Base-by-base conservation (phyloP, 208 protist genomes). In the Trypanosoma cruzi region DNA sequence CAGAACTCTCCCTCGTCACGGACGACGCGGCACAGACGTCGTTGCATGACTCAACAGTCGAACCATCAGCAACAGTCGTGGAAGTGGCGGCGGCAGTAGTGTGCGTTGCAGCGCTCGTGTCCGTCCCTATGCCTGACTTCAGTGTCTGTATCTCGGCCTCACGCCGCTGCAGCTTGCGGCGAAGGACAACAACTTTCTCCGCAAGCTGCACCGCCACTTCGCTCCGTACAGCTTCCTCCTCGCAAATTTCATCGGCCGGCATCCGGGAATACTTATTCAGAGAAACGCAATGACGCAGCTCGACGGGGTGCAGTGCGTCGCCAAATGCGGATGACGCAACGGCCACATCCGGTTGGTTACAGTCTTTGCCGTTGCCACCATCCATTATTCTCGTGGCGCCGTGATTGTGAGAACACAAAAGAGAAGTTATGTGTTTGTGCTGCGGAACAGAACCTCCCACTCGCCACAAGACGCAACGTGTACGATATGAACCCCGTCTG, bases 191-290 rank as follows among this genome's bases (percentile, higher is more conserved):
- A 6, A 64, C 60, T 24, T 73, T 63, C 31, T 65, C 56, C 7
- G 59, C 68, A 22, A 73, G 57, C 34, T 73, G 68, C 26, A 61
- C 53, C 14, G 68, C 60, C 54, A 73, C 64, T 29, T 70, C 54
- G 34, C 52, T 62, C n/a, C 54, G 52, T 6, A 70, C 18, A 11
- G 64, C 34, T 3, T 46, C n/a, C 26, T 73, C 68, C 14, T 11
- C 26, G 0, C 18, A 18, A 6, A 61, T 36, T 7, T 63, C 57
- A 2, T 66, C 48, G 2, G 64, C 20, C 14, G 36, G 28, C 31
- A 11, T 29, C 7, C 24, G 49, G 22, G 60, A 10, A 37, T 31
- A 50, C 68, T 50, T 34, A 29, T 49, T 66, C 7, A 50, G 18
- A 2, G 6, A 1, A 34, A 22, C 13, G 31, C 32, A 26, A 24